Evolutionary conservation across 257 asterid species (phyloP), one percentile per base, ranked within the genome.

Genomic region (Galeopsis tetrahit): DNA sequence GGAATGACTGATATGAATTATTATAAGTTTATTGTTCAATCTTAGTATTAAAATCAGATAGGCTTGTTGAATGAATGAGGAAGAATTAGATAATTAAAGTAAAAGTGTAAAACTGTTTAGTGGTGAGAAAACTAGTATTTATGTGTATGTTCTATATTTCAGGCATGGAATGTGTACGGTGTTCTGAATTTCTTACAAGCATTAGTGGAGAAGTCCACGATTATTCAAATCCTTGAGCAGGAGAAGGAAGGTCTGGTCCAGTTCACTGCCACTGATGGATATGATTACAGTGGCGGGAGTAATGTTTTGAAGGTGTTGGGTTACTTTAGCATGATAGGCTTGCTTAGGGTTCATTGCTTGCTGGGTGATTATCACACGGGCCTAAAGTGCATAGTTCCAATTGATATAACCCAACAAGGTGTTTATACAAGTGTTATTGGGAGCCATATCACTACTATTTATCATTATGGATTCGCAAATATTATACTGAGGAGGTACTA

Each of bases 331-430:
- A 91, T 89, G 99, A 90, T 94, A 38, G 98, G 99, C 70, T 85
- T 94, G 84, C 96, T 91, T 38, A 86, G 99, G 75, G 99, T 94
- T 66, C 99, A 94, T 76, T 94, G 99, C 81, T 80, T 89, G 87
- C 79, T 91, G 87, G 99, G 99, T 76, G 98, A 94, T 84, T 94
- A 94, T 79, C 97, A 87, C 75, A 91, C 99, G 60, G 98, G 97
- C 49, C 84, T 91, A 60, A 94, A 91, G 80, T 89, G 98, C 88
- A 76, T 91, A 36, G 85, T 75, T 71, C 97, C 99, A 34, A 87
- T 94, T 75, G 98, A 94, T 83, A 88, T 83, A 73, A 89, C 81
- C 77, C 98, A 91, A 68, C 96, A 88, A 85, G 98, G 99, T 44
- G 96, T 94, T 48, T 91, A 85, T 79, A 87, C 90, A 53, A 85